These are phyloP conservation scores for Aspergillus bertholletiae DNA, from an alignment of 495 filamentous ascomycete species.

Conservation along the genomic window DNA sequence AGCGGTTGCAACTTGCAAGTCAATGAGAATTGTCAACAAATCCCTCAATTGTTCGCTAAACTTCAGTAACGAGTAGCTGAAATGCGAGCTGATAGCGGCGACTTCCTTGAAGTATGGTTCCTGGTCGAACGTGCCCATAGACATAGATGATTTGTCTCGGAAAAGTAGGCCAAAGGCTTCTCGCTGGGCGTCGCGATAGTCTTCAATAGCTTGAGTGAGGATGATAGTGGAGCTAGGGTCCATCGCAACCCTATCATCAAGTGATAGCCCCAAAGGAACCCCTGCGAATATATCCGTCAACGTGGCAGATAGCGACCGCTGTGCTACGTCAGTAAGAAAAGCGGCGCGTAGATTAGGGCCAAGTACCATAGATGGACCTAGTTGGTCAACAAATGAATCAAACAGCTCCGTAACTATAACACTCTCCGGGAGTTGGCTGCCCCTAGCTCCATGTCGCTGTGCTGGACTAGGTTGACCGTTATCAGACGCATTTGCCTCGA, in stretches of 20 bases:
- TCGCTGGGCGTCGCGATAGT: constrained; percentile 71
- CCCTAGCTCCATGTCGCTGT: too few relatives aligned
- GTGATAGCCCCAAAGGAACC: constrained; percentile 67
- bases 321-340: too few relatives aligned
- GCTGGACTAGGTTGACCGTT: too few relatives aligned
- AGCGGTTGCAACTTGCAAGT: constrained; percentile 66
- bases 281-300: constrained; percentile 83
- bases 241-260: constrained; percentile 62
- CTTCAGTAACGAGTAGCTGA: constrained; percentile 81
- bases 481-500: too few relatives aligned
- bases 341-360: constrained; percentile 16
- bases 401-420: constrained; percentile 70
- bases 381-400: constrained; percentile 74
- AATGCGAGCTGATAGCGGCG: constrained; percentile 90
- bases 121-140: constrained; percentile 58
- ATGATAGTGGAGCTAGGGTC: constrained; percentile 75
- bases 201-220: constrained; percentile 68
- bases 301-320: constrained; percentile 86
- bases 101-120: constrained; percentile 95
- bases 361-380: constrained; percentile 85
- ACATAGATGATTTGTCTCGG: constrained; percentile 64
- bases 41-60: constrained; percentile 85
- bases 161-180: constrained; percentile 76
- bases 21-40: constrained; percentile 78
- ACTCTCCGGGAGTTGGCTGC: constrained; percentile 12